A percentile compares a stretch with the other conserved stretches of the same genome.
Conservation (phyloP, 768 basidiomycete species). For the Coprinopsis strossmayeri region DNA sequence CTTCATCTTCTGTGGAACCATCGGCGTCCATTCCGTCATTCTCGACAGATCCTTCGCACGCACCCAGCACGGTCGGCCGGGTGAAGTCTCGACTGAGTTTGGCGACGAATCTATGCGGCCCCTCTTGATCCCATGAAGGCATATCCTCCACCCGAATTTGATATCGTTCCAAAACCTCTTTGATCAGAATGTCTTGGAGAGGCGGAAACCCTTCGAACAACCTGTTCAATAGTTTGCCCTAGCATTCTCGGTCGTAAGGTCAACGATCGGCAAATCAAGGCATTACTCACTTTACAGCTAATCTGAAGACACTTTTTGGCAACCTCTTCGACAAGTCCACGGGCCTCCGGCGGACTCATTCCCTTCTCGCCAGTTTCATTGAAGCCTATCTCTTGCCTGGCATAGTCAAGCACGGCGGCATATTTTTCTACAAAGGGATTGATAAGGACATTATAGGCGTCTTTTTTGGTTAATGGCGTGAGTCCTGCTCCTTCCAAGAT, state of each 20-base stretch:
- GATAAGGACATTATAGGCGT: slow-evolving; percentile 55
- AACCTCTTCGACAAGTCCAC: slow-evolving; percentile 51
- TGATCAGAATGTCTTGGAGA: slow-evolving; percentile 36
- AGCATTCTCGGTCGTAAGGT: slow-evolving; percentile 3
- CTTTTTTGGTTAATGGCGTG: slow-evolving; percentile 47
- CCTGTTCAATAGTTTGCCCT: slow-evolving; percentile 63
- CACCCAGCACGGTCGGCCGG: slow-evolving; percentile 21
- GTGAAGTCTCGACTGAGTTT: slow-evolving; percentile 51
- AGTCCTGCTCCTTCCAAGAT: slow-evolving; percentile 53
- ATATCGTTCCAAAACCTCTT: slow-evolving; percentile 43
- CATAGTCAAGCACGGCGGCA: slow-evolving; percentile 44
- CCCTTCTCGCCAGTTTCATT: slow-evolving; percentile 31
- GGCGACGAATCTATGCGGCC: slow-evolving; percentile 38
- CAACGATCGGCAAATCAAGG: background rate
- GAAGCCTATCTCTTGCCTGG: slow-evolving; percentile 26
- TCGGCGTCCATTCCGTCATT: slow-evolving; percentile 14
- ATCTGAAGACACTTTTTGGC: slow-evolving; percentile 53
- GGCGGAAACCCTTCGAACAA: slow-evolving; percentile 42
- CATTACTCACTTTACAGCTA: slow-evolving; percentile 44
- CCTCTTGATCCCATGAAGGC: slow-evolving; percentile 43
- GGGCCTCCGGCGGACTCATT: slow-evolving; percentile 35
- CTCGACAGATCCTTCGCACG: slow-evolving; percentile 14
- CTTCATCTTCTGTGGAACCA: slow-evolving; percentile 7
- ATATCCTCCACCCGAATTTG: slow-evolving; percentile 48
- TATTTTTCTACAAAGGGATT: slow-evolving; percentile 67